Evolutionary conservation across 139 green algal genomes (phyloP).

Genomic region (Diplosphaera chodatii): DNA sequence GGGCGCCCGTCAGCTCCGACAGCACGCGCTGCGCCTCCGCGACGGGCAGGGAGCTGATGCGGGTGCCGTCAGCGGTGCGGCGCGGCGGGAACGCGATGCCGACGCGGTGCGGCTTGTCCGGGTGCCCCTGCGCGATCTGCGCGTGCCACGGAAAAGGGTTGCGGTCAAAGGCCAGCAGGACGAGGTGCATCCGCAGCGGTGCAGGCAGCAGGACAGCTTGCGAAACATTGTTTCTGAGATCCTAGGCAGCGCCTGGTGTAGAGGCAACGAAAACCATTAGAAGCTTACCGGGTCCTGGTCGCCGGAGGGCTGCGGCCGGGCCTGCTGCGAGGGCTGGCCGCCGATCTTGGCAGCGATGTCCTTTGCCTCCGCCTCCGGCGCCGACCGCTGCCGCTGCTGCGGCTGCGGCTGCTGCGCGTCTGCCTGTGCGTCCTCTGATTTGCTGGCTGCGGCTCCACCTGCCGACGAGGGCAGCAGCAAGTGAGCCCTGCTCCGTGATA

Average conservation of each 20-base stretch:
- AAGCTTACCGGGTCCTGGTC: neutral
- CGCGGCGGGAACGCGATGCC: conserved; percentile 39
- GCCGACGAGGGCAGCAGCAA: too few species aligned
- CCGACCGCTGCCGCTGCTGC: neutral
- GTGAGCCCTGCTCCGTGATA: too few species aligned
- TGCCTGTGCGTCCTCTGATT: too few species aligned
- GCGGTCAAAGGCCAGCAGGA: too few species aligned
- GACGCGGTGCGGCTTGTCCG: neutral
- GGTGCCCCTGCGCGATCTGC: neutral
- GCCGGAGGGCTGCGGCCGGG: neutral
- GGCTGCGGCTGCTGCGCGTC: neutral
- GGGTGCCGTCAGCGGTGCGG: conserved; percentile 20
- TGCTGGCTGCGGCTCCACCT: conserved; percentile 16
- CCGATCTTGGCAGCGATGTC: neutral
- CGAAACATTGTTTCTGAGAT: too few species aligned
- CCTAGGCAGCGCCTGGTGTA: neutral
- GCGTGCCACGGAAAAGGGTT: too few species aligned
- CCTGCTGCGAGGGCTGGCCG: neutral
- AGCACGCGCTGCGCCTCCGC: conserved; percentile 4
- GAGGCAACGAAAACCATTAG: too few species aligned
- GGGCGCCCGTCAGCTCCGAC: neutral
- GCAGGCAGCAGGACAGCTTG: too few species aligned
- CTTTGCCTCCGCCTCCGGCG: neutral
- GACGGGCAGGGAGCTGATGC: conserved; percentile 27
- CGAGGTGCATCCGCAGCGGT: too few species aligned